These are phyloP conservation scores for Oidiodendron maius DNA, from an alignment of 495 filamentous ascomycete genomes.

Conservation along the genomic window DNA sequence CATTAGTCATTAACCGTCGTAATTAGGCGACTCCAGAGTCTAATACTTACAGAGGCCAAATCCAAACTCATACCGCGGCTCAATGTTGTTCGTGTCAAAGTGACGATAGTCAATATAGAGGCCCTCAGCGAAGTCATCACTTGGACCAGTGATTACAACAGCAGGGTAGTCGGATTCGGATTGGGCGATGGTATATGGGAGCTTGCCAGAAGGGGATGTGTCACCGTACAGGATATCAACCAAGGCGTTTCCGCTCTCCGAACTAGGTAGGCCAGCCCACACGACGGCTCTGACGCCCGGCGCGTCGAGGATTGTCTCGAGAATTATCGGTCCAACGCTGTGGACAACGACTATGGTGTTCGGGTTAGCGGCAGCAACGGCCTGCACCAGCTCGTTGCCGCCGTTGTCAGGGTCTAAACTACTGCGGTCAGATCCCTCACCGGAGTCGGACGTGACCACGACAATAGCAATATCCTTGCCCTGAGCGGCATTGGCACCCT, in stretches of 20 bases:
- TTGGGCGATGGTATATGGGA: conserved; percentile 76
- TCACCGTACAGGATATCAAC: conserved; percentile 84
- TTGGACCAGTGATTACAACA: too few species aligned
- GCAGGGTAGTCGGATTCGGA: conserved; percentile 19
- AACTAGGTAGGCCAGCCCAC: conserved; percentile 85
- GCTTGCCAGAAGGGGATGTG: conserved; percentile 75
- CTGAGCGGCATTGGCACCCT: conserved; percentile 46
- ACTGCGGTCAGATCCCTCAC: conserved; percentile 86
- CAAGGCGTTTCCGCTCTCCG: conserved; percentile 82
- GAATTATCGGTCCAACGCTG: conserved; percentile 66
- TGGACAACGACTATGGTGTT: conserved; percentile 95
- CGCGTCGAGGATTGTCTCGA: conserved; percentile 70
- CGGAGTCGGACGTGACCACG: conserved; percentile 79
- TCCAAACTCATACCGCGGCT: too few species aligned
- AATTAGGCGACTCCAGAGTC: too few species aligned
- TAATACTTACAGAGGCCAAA: too few species aligned
- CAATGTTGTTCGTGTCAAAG: too few species aligned
- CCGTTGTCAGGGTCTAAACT: conserved; percentile 53
- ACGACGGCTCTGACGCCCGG: conserved; percentile 65
- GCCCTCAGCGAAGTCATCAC: too few species aligned
- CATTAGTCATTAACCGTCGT: too few species aligned
- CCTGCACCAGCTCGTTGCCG: conserved; percentile 75
- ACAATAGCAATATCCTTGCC: conserved; percentile 38
- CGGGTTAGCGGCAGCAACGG: conserved; percentile 66
- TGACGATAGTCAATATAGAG: too few species aligned